Evolutionary conservation across 1,284 basidiomycete genomes (phyloP).

Genomic region (Schizopora paradoxa): DNA sequence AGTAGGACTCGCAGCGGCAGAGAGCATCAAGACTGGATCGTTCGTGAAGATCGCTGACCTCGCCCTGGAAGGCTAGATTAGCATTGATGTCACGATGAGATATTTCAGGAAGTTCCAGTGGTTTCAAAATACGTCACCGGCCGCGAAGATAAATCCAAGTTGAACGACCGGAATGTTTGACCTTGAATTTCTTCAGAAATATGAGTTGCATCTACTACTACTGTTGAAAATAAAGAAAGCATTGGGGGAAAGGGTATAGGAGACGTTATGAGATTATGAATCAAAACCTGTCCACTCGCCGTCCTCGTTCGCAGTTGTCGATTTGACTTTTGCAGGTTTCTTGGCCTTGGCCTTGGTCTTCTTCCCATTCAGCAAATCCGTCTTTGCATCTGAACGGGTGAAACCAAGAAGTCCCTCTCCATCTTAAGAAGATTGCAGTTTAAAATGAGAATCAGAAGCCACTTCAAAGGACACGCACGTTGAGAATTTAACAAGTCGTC

Average conservation of each 20-base stretch:
- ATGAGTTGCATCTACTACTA: no score
- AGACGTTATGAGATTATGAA: no score
- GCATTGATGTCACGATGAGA: no score
- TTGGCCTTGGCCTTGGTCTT: slow-evolving; percentile 23
- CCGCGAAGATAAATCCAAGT: no score
- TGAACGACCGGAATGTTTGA: no score
- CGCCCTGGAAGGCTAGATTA: not conserved
- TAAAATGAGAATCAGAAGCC: not conserved
- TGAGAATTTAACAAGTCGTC: slow-evolving; percentile 74
- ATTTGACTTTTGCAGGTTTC: slow-evolving; percentile 36
- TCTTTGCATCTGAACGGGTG: slow-evolving; percentile 30
- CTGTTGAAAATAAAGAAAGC: no score
- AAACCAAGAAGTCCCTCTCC: slow-evolving; percentile 33
- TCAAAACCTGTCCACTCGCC: slow-evolving; percentile 9
- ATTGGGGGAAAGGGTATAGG: no score
- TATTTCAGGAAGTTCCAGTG: no score
- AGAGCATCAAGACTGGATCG: slow-evolving; percentile 45
- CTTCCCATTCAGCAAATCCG: slow-evolving; percentile 26
- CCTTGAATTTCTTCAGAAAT: no score
- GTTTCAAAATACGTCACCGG: no score
- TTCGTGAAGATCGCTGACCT: slow-evolving; percentile 30
- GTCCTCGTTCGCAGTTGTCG: slow-evolving; percentile 46
- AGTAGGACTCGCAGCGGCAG: slow-evolving; percentile 47
- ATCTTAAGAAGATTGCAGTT: not conserved
- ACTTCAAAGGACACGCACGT: slow-evolving; percentile 18